Conservation (phyloP, 2,329 filamentous ascomycete genomes). For the Talaromyces atroroseus region DNA sequence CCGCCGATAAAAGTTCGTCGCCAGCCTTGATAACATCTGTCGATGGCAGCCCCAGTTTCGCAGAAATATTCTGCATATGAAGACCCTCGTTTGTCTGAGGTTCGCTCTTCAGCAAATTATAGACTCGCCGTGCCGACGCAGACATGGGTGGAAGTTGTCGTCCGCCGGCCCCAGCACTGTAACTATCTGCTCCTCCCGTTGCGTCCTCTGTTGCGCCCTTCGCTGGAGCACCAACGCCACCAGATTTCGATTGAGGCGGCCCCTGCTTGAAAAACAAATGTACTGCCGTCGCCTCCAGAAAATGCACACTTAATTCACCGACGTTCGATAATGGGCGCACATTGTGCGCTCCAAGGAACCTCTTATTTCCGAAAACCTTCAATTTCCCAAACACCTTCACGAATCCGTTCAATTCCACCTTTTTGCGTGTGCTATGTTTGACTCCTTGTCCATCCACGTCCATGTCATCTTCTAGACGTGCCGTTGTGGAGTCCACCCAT, state of each 20-base stretch:
- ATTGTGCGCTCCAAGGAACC: conserved; percentile 72
- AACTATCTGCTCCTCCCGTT: conserved; percentile 41
- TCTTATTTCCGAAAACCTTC: conserved; percentile 77
- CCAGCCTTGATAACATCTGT: conserved; percentile 69
- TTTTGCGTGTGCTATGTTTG: conserved; percentile 38
- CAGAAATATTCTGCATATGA: conserved; percentile 71
- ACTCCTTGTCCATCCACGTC: conserved; percentile 42
- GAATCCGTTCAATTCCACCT: conserved; percentile 68
- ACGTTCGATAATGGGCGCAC: conserved; percentile 75
- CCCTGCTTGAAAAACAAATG: conserved; percentile 80
- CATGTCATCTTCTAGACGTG: conserved; percentile 34
- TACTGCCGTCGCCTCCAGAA: conserved; percentile 82
- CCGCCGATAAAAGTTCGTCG: conserved; percentile 69
- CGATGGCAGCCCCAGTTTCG: conserved; percentile 58
- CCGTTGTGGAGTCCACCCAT: conserved; percentile 41
- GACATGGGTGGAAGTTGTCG: conserved; percentile 47
- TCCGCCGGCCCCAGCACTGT: conserved; percentile 23
- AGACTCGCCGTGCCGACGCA: conserved; percentile 62
- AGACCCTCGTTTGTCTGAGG: conserved; percentile 75
- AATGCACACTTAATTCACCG: conserved; percentile 90
- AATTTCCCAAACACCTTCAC: conserved; percentile 81
- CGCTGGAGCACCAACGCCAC: conserved; percentile 25
- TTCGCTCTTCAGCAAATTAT: conserved; percentile 59
- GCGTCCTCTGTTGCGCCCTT: conserved; percentile 41
- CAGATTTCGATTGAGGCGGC: conserved; percentile 37